A percentile compares a stretch with the other conserved stretches of the same genome.
phyloP scores from a whole-genome alignment of 345 rosid species.

The Arabidopsis suecica region DNA sequence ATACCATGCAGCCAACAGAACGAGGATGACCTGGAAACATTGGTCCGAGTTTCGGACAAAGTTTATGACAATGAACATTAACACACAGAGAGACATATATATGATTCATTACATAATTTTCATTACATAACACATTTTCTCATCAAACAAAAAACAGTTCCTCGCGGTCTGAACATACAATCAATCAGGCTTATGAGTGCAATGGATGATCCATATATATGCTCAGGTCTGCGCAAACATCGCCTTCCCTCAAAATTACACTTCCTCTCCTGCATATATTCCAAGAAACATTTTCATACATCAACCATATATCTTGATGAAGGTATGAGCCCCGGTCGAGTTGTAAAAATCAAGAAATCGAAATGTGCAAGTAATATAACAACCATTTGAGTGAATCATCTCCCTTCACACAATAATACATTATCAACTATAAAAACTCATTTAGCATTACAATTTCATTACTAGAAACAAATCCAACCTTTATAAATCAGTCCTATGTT shows the following conservation, averaged over 20 bases:
- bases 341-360: not conserved
- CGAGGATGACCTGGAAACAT: slow-evolving; percentile 4
- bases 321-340: not conserved
- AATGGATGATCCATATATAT: slow-evolving; percentile 1
- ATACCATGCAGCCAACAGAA: slow-evolving; percentile 7
- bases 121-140: slow-evolving; percentile 34
- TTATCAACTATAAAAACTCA: not conserved
- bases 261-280: slow-evolving; percentile 36
- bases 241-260: not conserved
- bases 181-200: not conserved
- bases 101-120: slow-evolving; percentile 34
- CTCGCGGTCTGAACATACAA: slow-evolving; percentile 4
- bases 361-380: slow-evolving; percentile 8
- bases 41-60: slow-evolving; percentile 23
- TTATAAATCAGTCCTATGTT: not conserved
- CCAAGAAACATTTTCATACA: slow-evolving; percentile 17
- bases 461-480: not conserved
- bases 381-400: slow-evolving; percentile 4
- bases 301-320: slow-evolving; percentile 15
- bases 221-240: slow-evolving; percentile 4
- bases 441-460: not conserved
- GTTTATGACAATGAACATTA: slow-evolving; percentile 5
- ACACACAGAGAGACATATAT: slow-evolving; percentile 7
- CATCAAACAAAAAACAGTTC: slow-evolving; percentile 17
- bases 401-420: not conserved